These are phyloP conservation scores for Barnettozyma californica DNA, from an alignment of 805 yeast genomes.

Conservation along the genomic window DNA sequence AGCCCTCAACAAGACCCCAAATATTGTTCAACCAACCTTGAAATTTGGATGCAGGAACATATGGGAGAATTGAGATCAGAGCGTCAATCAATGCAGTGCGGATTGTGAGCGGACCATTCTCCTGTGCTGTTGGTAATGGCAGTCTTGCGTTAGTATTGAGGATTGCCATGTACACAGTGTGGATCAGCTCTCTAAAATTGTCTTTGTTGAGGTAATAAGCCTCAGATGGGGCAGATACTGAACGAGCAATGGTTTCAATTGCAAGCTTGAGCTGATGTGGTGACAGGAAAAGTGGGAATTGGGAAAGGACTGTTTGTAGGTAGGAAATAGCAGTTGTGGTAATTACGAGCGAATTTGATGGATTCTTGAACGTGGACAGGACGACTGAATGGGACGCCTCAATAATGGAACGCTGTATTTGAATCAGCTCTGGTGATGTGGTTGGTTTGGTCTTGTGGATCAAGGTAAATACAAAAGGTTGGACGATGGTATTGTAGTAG, in stretches of 20 bases:
- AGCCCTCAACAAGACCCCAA: conserved; percentile 30
- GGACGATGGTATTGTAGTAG: conserved; percentile 30
- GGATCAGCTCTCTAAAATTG: conserved; percentile 33
- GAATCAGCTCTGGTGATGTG: conserved; percentile 6
- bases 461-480: conserved; percentile 25
- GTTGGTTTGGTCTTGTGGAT: conserved; percentile 11
- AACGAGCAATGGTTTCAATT: conserved; percentile 47
- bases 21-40: conserved; percentile 43
- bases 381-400: conserved; percentile 66
- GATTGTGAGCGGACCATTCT: conserved; percentile 26
- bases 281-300: conserved; percentile 53
- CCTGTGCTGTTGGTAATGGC: conserved; percentile 16
- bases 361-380: conserved; percentile 29
- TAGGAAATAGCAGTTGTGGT: conserved; percentile 33
- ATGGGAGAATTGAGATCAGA: conserved; percentile 48
- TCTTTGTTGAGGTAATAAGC: conserved; percentile 28
- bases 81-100: conserved; percentile 45
- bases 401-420: conserved; percentile 30
- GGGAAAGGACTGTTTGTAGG: conserved; percentile 40
- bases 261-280: conserved; percentile 53
- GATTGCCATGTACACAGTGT: conserved; percentile 38
- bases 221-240: conserved; percentile 33
- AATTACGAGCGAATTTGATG: conserved; percentile 18
- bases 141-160: conserved; percentile 31
- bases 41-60: conserved; percentile 39